Evolutionary conservation across 2,329 filamentous ascomycete species (phyloP).

Genomic region (Aspergillus quadricinctus): DNA sequence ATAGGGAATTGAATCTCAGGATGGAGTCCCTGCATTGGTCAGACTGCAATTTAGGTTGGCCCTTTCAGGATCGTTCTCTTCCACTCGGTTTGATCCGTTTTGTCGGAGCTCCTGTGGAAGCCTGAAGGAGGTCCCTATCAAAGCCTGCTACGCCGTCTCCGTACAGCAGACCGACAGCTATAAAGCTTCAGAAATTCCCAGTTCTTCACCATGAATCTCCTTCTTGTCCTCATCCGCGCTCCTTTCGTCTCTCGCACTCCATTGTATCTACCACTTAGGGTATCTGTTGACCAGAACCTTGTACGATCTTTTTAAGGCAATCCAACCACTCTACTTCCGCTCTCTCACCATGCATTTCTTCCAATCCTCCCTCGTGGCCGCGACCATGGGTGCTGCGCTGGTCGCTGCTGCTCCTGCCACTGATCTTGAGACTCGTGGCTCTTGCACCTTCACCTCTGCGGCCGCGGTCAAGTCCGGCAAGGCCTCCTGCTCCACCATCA

Average conservation of each 20-base stretch:
- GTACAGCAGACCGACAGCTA: neutral
- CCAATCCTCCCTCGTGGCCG: conserved; percentile 8
- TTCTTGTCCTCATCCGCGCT: neutral
- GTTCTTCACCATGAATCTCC: neutral
- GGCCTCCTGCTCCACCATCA: conserved; percentile 53
- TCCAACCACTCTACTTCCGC: neutral
- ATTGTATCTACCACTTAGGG: neutral
- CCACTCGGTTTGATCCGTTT: neutral
- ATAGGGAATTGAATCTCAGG: neutral
- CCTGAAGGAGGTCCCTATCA: too few species aligned
- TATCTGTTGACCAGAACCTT: neutral
- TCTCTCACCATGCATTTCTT: conserved; percentile 12
- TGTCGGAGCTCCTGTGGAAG: too few species aligned
- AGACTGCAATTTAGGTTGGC: neutral
- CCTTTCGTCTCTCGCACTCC: neutral
- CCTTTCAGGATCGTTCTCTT: neutral
- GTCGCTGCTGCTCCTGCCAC: conserved; percentile 21
- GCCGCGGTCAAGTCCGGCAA: conserved; percentile 42
- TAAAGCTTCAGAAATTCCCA: neutral
- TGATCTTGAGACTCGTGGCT: conserved; percentile 17
- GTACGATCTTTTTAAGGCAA: neutral
- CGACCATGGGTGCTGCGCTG: conserved; percentile 10
- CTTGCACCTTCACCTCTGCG: conserved; percentile 55
- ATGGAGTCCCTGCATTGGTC: neutral
- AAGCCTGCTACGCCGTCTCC: too few species aligned